These are phyloP conservation scores for Cicer yamashitae DNA, from an alignment of 306 rosid species.

Conservation along the genomic window DNA sequence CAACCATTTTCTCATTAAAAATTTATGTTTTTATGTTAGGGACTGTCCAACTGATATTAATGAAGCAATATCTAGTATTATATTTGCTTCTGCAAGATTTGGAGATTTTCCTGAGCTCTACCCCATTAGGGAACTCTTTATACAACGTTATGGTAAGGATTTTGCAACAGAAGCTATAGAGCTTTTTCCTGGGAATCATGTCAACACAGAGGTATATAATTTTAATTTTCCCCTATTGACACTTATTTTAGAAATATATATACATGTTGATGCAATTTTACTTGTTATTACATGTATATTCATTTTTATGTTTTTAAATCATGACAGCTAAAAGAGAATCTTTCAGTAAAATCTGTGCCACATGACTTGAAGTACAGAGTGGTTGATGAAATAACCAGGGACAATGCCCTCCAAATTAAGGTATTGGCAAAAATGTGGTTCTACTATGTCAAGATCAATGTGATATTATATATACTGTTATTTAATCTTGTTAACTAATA, in stretches of 20 bases:
- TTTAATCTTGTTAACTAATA: too few species aligned
- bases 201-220: background rate
- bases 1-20: background rate
- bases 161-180: background rate
- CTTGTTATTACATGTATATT: background rate
- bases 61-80: slow-evolving; percentile 20
- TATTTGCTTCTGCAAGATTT: slow-evolving; percentile 10
- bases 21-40: background rate
- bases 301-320: background rate
- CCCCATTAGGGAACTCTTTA: background rate
- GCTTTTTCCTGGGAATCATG: slow-evolving; percentile 1
- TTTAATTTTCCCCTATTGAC: background rate
- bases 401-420: background rate
- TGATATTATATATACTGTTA: too few species aligned
- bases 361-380: background rate
- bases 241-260: background rate
- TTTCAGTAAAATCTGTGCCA: background rate
- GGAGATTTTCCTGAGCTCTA: slow-evolving; percentile 2
- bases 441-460: too few species aligned
- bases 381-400: background rate
- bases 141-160: background rate
- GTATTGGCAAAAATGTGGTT: background rate
- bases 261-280: background rate
- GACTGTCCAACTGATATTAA: slow-evolving; percentile 24
- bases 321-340: background rate